Base-by-base conservation (phyloP, 306 rosid species). In the Cicer bijugum region DNA sequence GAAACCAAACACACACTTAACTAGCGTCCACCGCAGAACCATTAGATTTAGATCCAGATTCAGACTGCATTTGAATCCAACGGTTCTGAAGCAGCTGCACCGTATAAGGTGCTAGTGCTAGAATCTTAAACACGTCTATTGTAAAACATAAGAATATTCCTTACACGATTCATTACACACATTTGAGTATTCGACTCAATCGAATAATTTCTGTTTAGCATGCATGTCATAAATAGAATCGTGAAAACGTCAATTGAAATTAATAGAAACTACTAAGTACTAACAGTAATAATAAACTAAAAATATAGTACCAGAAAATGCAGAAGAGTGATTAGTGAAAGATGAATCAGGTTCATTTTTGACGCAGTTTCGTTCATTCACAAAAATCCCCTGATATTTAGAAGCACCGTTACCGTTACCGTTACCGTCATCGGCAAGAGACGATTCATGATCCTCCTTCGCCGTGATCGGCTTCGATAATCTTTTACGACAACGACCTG, bases 391-490 rank as follows among this genome's bases (percentile, higher is more conserved):
- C 16, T 67, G 35, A 19, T 72, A 72, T 51, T 53, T 46, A 11
- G 63, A 28, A 17, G 2, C 9, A 51, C 42, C 42, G 43, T 35
- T 63, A 17, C 19, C 19, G 43, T 35, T 63, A 17, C 19, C 19
- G 19, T 17, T 17, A 38, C 48, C 48, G 48, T 62, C 75, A 42
- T 58, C 66, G 12, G 47, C 14, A 15, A 75, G 15, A 47, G 72
- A 65, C 20, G 83, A 45, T 35, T 12, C 80, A 33, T 14, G 12
- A 2, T 62, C 64, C 17, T 69, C 88, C 75, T 45, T 69, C 23
- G 90, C 89, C 82, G 80, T 80, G 62, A 84, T 78, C 51, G 88
- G 88, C 60, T 51, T 51, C 35, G 67, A 79, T 33, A 74, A 44
- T n/a, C 82, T 82, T 64, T 28, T 69, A 42, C 65, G 62, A 11